Conservation (phyloP, 1,284 basidiomycete species). For the Malassezia sympodialis region DNA sequence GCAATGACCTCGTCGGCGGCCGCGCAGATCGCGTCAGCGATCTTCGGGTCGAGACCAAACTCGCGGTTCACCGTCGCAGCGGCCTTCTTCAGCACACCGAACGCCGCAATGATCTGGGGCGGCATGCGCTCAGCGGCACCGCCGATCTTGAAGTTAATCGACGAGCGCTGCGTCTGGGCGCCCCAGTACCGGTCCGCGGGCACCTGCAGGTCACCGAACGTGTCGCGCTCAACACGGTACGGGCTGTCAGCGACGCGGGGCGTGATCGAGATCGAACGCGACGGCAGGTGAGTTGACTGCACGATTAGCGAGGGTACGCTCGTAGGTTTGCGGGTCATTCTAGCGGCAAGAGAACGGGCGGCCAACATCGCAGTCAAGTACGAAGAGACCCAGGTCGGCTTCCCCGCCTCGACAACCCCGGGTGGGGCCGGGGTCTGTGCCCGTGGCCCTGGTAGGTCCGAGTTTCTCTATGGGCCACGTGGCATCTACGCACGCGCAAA, state of each 20-base stretch:
- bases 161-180: constrained; percentile 96
- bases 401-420: background rate
- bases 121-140: constrained; percentile 86
- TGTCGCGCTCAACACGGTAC: constrained; percentile 54
- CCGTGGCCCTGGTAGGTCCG: background rate
- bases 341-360: constrained; percentile 1
- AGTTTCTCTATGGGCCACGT: constrained; percentile 1
- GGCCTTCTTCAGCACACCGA: constrained; percentile 95
- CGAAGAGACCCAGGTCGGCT: too few species aligned
- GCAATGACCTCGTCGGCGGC: constrained; percentile 97
- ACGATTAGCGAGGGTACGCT: background rate
- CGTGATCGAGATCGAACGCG: background rate
- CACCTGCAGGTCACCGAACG: constrained; percentile 84
- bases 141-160: constrained; percentile 95
- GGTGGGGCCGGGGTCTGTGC: background rate
- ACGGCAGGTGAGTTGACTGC: background rate
- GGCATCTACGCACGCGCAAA: constrained; percentile 15
- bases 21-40: constrained; percentile 78
- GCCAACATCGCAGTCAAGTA: constrained; percentile 4
- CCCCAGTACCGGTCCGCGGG: constrained; percentile 96
- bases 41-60: constrained; percentile 81
- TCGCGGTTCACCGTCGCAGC: constrained; percentile 80
- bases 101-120: constrained; percentile 87
- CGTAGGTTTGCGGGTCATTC: background rate
- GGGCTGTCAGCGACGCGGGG: background rate